These are phyloP conservation scores for Potentilla sterilis DNA, from an alignment of 306 rosid species.

Conservation along the genomic window DNA sequence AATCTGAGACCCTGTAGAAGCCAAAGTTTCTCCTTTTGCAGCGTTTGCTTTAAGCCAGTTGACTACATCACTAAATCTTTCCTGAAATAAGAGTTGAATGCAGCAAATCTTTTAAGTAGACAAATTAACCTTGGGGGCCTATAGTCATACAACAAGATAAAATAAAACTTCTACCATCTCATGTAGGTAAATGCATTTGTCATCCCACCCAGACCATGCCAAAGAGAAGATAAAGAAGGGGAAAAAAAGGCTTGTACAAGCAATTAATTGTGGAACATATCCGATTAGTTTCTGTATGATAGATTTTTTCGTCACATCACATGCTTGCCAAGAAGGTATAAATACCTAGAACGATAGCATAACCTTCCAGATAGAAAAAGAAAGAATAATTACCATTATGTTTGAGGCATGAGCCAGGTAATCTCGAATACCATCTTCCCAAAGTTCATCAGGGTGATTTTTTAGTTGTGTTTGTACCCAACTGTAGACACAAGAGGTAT, in stretches of 20 bases:
- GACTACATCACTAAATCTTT: conserved; percentile 83
- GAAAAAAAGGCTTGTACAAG: not conserved
- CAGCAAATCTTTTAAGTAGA: conserved; percentile 18
- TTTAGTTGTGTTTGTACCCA: conserved; percentile 91
- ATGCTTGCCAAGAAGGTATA: not conserved
- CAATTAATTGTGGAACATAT: not conserved
- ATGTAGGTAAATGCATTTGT: not conserved
- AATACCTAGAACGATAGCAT: not conserved
- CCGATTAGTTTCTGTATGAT: not conserved
- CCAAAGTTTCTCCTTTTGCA: conserved; percentile 46
- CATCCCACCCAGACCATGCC: not conserved
- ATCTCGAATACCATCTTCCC: conserved; percentile 95
- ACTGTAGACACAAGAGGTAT: conserved; percentile 44
- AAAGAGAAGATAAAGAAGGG: not conserved
- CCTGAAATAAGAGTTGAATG: conserved; percentile 49
- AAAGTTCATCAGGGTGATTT: conserved; percentile 93
- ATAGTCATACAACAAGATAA: not conserved
- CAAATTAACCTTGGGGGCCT: conserved; percentile 8
- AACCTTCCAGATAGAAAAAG: conserved; percentile 13
- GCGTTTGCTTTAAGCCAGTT: conserved; percentile 86
- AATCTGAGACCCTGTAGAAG: conserved; percentile 33
- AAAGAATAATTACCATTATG: conserved; percentile 64
- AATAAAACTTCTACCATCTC: not conserved
- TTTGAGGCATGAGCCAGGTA: conserved; percentile 79
- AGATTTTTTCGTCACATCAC: not conserved